These are phyloP conservation scores for Pilaira anomala DNA, from an alignment of 192 early-diverging fungal genomes.

Conservation along the genomic window DNA sequence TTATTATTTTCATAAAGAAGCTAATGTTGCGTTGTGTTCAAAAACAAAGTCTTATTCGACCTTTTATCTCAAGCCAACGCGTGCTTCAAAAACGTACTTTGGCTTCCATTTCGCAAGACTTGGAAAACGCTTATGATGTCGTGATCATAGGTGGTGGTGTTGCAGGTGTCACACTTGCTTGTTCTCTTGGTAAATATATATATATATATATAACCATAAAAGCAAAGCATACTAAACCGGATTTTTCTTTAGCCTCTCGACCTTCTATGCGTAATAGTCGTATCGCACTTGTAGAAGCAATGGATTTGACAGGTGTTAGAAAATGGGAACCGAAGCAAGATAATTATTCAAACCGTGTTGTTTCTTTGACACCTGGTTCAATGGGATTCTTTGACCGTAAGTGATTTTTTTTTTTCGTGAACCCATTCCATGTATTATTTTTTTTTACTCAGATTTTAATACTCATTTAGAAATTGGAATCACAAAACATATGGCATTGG, in stretches of 20 bases:
- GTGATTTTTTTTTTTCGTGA: no score
- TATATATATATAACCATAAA: no score
- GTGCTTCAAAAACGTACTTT: conserved; percentile 1
- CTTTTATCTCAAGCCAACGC: neutral
- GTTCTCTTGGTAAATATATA: conserved; percentile 68
- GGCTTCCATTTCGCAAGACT: neutral
- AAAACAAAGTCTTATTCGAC: no score
- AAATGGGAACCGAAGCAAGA: conserved; percentile 51
- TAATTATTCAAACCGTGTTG: conserved; percentile 77
- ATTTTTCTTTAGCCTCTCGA: conserved; percentile 16
- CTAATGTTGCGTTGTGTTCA: no score
- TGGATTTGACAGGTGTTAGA: conserved; percentile 55
- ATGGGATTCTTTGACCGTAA: conserved; percentile 55
- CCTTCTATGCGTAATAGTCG: conserved; percentile 39
- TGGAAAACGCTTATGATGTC: conserved; percentile 60
- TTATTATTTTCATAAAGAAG: neutral
- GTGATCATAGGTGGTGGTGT: conserved; percentile 91
- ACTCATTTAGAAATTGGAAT: conserved; percentile 52
- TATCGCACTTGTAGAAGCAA: conserved; percentile 80
- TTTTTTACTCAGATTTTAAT: neutral
- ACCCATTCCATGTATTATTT: no score
- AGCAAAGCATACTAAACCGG: no score
- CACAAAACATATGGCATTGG: conserved; percentile 59
- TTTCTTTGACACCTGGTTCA: conserved; percentile 74
- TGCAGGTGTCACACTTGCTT: conserved; percentile 82